Evolutionary conservation across 495 filamentous ascomycete genomes (phyloP), one percentile per base, ranked within the genome.

Genomic region (Penicillium argentinense): DNA sequence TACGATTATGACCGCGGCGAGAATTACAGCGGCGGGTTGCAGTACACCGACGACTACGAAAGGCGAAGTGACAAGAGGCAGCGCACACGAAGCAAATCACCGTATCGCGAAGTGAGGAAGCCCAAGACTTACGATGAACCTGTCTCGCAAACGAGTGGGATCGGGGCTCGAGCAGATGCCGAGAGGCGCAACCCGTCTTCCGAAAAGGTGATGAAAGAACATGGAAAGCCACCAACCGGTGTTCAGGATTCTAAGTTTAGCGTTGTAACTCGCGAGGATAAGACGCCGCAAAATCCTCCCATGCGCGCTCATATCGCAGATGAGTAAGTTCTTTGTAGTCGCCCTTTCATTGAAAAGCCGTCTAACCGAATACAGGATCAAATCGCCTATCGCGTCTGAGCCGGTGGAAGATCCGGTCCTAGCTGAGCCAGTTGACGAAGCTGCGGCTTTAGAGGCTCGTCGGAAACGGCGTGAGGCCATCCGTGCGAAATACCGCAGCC

Each of bases 401-500:
- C 34, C 14, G 17, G 51, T 32, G 19, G 57, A 62, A 51, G 68
- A 69, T 19, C 39, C 54, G 27, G 59, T 70, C 25, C 61, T 65
- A 38, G 46, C 54, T 39, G 75, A 80, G 54, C 72, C 77, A 17
- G 56, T 89, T 48, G 85, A 95, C 58, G 86, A 95, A 74, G 86
- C 83, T 43, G 78, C 84, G 41, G 76, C 90, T 54, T 83, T 95
- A 53, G 88, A 95, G 63, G 86, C 92, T 59, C 87, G 92, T 40
- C 85, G 89, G 9, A 90, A 85, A 53, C 81, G 86, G 34, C 85
- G 93, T 51, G 91, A 96, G 71, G 91, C 89, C 19, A 88, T 95
- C 54, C 84, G 88, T 61, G 88, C 90, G 54, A 93, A 87, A 64
- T 84, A 91, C 57, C 81, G 82, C 62, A 81, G 80, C 34, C 80